Base-by-base conservation (phyloP, 768 basidiomycete species). In the Arthromyces matolae region DNA sequence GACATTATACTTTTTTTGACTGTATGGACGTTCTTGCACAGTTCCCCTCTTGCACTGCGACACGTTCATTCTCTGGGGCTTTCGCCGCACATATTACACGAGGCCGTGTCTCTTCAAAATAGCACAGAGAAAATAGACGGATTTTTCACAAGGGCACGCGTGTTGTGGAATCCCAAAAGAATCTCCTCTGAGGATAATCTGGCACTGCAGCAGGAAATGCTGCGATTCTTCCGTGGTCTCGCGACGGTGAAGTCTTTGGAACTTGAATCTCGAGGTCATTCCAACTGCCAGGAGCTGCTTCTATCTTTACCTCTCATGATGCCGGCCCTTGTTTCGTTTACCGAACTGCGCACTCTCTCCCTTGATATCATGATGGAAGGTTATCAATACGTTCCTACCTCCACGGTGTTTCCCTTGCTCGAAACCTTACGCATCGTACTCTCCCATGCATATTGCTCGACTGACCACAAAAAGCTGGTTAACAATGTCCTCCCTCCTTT, bases 301-400 rank as follows among this genome's bases (percentile, higher is more conserved):
- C 10, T 19, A 18, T 32, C 39, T 10, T 41, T 48, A 24, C 18
- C 14, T 18, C 23, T 27, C 12, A 24, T 48, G 19, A 5, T 25
- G 7, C 32, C 39, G 16, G n/a, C 39, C 4, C 31, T 41, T 7
- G 7, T 13, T 13, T 41, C 31, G 19, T 41, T 40, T 12, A 34
- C 19, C 22, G 39, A 10, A 29, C 40, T 64, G 23, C 55, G 33
- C 9, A 35, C 39, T 10, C 49, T 63, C 10, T 52, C 54, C 10
- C 45, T 64, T 19, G 46, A 47, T 27, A 47, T 63, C 19, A 53
- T 63, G 7, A 13, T 64, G 29, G 60, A 66, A 40, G 56, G 46
- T 18, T 54, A 56, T 23, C 46, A 40, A 13, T 41, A 57, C 13
- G 28, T 62, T 10, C 49, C 52, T 1, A 19, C 54, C 4, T 35